Evolutionary conservation across 225 moss, liverwort and hornwort species (phyloP).

Genomic region (Climacium dendroides): DNA sequence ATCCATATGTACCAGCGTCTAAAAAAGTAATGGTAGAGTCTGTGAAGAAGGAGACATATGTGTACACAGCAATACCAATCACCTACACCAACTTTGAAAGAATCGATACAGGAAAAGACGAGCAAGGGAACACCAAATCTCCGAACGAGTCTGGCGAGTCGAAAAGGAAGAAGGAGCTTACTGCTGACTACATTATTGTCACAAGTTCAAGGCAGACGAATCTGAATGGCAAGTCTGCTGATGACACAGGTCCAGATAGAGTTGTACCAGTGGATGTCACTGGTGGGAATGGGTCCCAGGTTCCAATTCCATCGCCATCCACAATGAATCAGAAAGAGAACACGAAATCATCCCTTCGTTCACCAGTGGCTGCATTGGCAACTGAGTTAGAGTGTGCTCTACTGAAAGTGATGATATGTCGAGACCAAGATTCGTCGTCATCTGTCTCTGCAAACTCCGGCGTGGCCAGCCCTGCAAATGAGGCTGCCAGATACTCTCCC

Average conservation of each 20-base stretch:
- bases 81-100: slow-evolving; percentile 33
- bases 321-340: background rate
- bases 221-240: slow-evolving; percentile 15
- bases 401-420: slow-evolving; percentile 63
- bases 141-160: slow-evolving; percentile 36
- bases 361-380: slow-evolving; percentile 66
- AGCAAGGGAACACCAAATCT: slow-evolving; percentile 25
- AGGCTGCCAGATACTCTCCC: slow-evolving; percentile 19
- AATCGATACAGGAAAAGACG: slow-evolving; percentile 30
- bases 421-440: slow-evolving; percentile 39
- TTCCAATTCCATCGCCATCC: slow-evolving; percentile 14
- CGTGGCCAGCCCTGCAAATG: slow-evolving; percentile 38
- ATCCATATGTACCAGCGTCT: slow-evolving; percentile 57
- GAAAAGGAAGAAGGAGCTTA: slow-evolving; percentile 35
- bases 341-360: background rate
- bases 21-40: slow-evolving; percentile 20
- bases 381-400: slow-evolving; percentile 91
- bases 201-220: slow-evolving; percentile 13
- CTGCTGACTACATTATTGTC: slow-evolving; percentile 37
- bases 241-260: slow-evolving; percentile 3
- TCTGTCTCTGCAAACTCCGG: slow-evolving; percentile 22
- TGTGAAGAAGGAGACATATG: slow-evolving; percentile 33
- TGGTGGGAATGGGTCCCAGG: slow-evolving; percentile 21
- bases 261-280: slow-evolving; percentile 6
- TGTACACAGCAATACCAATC: slow-evolving; percentile 66